phyloP scores from a whole-genome alignment of 352 stramenopile species.

The Aphanomyces cochlioides region DNA sequence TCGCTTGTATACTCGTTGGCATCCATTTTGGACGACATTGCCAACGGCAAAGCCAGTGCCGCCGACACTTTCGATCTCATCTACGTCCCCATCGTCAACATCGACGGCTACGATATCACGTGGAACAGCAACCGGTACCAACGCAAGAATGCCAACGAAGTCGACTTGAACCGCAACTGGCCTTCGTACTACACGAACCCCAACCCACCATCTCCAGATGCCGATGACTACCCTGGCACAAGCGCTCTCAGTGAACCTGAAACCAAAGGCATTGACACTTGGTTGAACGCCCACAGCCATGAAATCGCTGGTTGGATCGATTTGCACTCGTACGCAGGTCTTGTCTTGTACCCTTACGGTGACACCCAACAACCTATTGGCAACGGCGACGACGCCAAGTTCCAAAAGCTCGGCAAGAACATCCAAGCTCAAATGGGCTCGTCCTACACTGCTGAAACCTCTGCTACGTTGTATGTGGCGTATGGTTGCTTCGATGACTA shows the following conservation, averaged over 20 bases:
- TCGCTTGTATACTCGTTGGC: slow-evolving; percentile 36
- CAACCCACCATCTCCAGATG: slow-evolving; percentile 39
- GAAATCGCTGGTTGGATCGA: slow-evolving; percentile 31
- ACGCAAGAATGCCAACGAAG: slow-evolving; percentile 42
- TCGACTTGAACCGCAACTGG: slow-evolving; percentile 80
- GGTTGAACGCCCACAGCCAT: neutral
- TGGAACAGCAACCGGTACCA: slow-evolving; percentile 32
- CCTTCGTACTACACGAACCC: slow-evolving; percentile 55
- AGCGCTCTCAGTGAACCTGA: slow-evolving; percentile 57
- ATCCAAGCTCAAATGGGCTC: neutral
- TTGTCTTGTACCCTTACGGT: slow-evolving; percentile 44
- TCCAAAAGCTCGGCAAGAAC: slow-evolving; percentile 31
- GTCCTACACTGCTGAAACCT: slow-evolving; percentile 52
- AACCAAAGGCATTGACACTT: slow-evolving; percentile 47
- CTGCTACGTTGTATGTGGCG: slow-evolving; percentile 54
- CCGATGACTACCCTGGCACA: slow-evolving; percentile 57
- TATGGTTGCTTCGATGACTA: slow-evolving; percentile 68
- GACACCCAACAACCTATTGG: slow-evolving; percentile 47
- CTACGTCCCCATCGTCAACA: slow-evolving; percentile 38
- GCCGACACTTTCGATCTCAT: slow-evolving; percentile 35
- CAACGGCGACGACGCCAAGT: slow-evolving; percentile 48
- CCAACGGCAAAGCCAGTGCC: slow-evolving; percentile 31
- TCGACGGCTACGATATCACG: slow-evolving; percentile 38
- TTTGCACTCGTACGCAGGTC: slow-evolving; percentile 34
- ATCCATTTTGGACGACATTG: slow-evolving; percentile 34